Conservation (phyloP, 768 basidiomycete species). For the Tephrocybe sp. region DNA sequence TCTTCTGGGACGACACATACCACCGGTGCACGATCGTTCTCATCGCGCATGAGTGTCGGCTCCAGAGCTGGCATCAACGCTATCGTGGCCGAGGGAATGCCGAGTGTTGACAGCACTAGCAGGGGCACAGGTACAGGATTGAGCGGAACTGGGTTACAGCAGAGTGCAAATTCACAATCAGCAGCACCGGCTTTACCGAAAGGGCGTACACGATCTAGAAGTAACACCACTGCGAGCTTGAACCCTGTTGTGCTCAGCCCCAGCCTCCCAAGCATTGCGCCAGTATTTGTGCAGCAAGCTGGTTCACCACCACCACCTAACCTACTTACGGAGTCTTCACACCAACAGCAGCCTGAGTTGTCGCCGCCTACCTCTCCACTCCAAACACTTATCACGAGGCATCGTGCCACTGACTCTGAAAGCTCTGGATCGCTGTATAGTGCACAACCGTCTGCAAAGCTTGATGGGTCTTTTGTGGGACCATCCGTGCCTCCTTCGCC, state of each 20-base stretch:
- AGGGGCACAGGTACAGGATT: neutral
- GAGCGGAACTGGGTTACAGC: neutral
- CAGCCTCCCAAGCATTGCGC: neutral
- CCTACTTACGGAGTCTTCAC: neutral
- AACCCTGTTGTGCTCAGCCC: constrained; percentile 6
- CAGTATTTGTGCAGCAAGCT: neutral
- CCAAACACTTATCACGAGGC: neutral
- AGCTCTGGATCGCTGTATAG: neutral
- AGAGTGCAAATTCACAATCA: neutral
- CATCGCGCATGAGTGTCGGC: constrained; percentile 2
- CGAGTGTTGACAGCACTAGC: constrained; percentile 7
- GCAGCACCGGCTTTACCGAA: neutral
- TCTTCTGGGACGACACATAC: constrained; percentile 36
- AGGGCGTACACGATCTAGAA: constrained; percentile 7
- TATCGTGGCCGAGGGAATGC: constrained; percentile 1
- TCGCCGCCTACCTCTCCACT: neutral
- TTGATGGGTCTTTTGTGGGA: neutral
- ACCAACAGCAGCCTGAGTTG: neutral
- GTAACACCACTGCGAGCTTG: constrained; percentile 16
- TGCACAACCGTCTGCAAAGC: neutral
- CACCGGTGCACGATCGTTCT: constrained; percentile 24
- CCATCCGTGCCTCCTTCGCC: neutral
- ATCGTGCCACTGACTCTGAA: constrained; percentile 5
- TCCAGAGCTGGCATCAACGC: constrained; percentile 2
- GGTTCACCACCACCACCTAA: neutral